These are phyloP conservation scores for Globisporangium alternatum DNA, from an alignment of 352 stramenopile species.

Conservation along the genomic window DNA sequence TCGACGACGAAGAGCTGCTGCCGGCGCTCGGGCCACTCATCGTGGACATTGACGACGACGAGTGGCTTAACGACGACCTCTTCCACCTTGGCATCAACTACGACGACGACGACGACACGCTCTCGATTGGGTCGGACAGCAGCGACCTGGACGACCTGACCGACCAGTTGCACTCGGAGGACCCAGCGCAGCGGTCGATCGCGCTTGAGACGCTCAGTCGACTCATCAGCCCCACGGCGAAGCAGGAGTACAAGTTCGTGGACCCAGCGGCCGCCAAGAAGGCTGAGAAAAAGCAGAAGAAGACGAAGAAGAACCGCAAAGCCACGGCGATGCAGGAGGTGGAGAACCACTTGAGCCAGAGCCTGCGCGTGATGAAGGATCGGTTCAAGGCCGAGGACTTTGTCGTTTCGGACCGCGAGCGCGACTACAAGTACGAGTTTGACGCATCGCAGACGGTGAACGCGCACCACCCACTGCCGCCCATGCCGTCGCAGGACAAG, in stretches of 20 bases:
- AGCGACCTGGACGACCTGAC: constrained; percentile 28
- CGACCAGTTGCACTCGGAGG: constrained; percentile 35
- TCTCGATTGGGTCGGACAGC: constrained; percentile 25
- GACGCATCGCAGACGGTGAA: constrained; percentile 31
- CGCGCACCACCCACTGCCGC: constrained; percentile 43
- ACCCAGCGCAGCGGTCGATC: constrained; percentile 31
- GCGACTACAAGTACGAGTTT: constrained; percentile 53
- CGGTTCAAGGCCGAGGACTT: constrained; percentile 17
- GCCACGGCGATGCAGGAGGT: constrained; percentile 34
- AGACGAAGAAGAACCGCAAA: constrained; percentile 24
- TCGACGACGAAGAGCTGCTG: constrained; percentile 47
- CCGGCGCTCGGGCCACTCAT: constrained; percentile 40
- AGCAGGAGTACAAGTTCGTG: constrained; percentile 11
- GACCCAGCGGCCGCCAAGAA: constrained; percentile 5
- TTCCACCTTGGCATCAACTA: constrained; percentile 15
- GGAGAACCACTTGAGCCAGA: constrained; percentile 39
- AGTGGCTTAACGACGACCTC: constrained; percentile 33
- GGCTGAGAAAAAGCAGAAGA: constrained; percentile 1
- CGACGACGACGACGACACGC: constrained; percentile 25
- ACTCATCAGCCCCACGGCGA: constrained; percentile 29
- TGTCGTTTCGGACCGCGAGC: constrained; percentile 11
- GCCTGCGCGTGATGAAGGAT: constrained; percentile 20
- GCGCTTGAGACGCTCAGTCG: constrained; percentile 44
- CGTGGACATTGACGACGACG: constrained; percentile 34
- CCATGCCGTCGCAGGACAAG: constrained; percentile 33